Conservation (phyloP, 805 yeast genomes). For the Yarrowia porcina region DNA sequence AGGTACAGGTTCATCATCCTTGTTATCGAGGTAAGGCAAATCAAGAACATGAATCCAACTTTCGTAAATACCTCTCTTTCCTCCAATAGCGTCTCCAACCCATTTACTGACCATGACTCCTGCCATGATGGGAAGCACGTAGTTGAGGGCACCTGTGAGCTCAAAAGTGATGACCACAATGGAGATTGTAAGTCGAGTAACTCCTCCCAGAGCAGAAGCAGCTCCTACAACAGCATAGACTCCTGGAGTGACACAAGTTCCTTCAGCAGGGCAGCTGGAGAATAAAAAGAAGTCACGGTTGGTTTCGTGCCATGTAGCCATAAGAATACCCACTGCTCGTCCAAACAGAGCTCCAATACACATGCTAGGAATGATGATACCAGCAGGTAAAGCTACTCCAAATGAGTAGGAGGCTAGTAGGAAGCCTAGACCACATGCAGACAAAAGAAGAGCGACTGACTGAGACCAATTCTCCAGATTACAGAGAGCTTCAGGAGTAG, state of each 20-base stretch:
- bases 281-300: slow-evolving; percentile 40
- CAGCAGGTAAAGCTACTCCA: slow-evolving; percentile 58
- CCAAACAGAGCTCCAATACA: slow-evolving; percentile 62
- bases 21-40: slow-evolving; percentile 45
- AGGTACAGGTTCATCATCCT: slow-evolving; percentile 44
- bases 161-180: slow-evolving; percentile 80
- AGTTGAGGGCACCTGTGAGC: slow-evolving; percentile 79
- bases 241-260: slow-evolving; percentile 70
- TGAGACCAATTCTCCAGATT: slow-evolving; percentile 30
- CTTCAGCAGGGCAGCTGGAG: slow-evolving; percentile 44
- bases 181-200: slow-evolving; percentile 74
- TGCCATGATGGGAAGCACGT: slow-evolving; percentile 80
- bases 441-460: slow-evolving; percentile 36
- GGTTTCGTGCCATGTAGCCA: slow-evolving; percentile 44
- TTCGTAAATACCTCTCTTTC: slow-evolving; percentile 61
- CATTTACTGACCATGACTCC: slow-evolving; percentile 74
- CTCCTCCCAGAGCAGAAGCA: slow-evolving; percentile 75
- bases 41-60: slow-evolving; percentile 46
- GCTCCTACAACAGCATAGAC: slow-evolving; percentile 89
- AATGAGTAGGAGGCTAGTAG: slow-evolving; percentile 64
- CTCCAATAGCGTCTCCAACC: slow-evolving; percentile 60
- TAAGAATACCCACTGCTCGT: slow-evolving; percentile 46
- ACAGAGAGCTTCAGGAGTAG: slow-evolving; percentile 36
- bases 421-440: slow-evolving; percentile 51
- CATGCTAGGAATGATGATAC: slow-evolving; percentile 63